These are phyloP conservation scores for Boechera divaricarpa DNA, from an alignment of 345 rosid species.

Conservation along the genomic window DNA sequence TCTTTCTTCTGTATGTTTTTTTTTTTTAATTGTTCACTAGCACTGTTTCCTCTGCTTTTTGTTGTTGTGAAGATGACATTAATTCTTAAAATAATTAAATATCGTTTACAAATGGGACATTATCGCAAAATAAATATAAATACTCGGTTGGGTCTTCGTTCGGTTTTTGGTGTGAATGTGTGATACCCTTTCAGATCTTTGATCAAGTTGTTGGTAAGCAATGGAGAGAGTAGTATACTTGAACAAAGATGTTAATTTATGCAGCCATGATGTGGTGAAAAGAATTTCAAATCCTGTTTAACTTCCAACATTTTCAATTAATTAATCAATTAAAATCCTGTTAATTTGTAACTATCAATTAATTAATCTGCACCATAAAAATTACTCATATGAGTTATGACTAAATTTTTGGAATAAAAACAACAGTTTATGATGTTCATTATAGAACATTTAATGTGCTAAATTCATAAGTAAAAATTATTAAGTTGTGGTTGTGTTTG, in stretches of 20 bases:
- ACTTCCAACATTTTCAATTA: too few species aligned
- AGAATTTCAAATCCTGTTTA: background rate
- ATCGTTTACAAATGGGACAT: conserved; percentile 6
- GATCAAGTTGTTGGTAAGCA: background rate
- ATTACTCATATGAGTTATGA: background rate
- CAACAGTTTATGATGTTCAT: too few species aligned
- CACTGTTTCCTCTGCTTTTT: conserved; percentile 8
- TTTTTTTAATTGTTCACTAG: background rate
- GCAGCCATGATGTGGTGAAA: background rate
- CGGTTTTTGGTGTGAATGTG: background rate
- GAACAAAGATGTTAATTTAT: background rate
- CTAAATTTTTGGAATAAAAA: too few species aligned
- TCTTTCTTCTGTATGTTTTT: conserved; percentile 18
- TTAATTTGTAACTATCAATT: background rate
- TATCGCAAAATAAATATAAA: background rate
- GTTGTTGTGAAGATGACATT: conserved; percentile 40
- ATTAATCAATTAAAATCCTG: too few species aligned
- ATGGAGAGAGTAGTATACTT: background rate
- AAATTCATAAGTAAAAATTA: too few species aligned
- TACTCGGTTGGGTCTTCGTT: background rate
- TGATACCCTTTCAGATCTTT: background rate
- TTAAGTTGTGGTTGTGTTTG: background rate
- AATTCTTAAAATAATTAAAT: conserved; percentile 16
- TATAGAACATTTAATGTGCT: too few species aligned
- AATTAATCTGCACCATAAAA: background rate